Percentiles rank a stretch among this genome's conserved stretches.
Evolutionary conservation across 108 stramenopile genomes (phyloP).

Genomic region (Nitzschia sp.): DNA sequence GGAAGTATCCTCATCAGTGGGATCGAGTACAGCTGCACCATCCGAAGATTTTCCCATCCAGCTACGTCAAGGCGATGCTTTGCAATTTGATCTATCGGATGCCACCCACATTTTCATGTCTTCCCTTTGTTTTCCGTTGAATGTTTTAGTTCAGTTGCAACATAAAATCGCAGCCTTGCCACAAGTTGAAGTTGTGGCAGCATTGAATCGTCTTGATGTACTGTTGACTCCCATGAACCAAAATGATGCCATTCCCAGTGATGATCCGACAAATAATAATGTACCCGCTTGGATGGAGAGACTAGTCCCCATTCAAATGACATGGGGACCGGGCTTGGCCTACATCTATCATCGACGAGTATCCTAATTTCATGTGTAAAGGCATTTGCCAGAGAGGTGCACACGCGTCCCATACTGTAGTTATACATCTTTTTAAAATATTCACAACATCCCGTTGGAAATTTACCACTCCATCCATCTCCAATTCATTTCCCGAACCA

Average conservation of each 20-base stretch:
- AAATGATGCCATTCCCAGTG: neutral
- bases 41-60: neutral
- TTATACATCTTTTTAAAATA: too few relatives aligned
- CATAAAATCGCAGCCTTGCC: too few relatives aligned
- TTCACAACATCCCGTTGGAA: too few relatives aligned
- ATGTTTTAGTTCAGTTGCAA: conserved; percentile 8
- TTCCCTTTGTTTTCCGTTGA: conserved; percentile 28
- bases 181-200: too few relatives aligned
- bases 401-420: too few relatives aligned
- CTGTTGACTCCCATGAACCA: neutral
- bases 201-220: too few relatives aligned
- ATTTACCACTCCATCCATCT: too few relatives aligned
- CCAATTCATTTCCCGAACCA: too few relatives aligned
- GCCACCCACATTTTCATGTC: conserved; percentile 29
- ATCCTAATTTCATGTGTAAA: too few relatives aligned
- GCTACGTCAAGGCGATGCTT: too few relatives aligned
- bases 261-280: conserved; percentile 10
- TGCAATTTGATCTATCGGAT: too few relatives aligned
- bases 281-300: conserved; percentile 29
- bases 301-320: conserved; percentile 29
- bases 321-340: conserved; percentile 21
- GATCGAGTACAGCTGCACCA: neutral
- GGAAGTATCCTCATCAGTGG: neutral
- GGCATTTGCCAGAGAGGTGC: too few relatives aligned
- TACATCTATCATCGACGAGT: conserved; percentile 12